Base-by-base conservation (phyloP, 306 rosid genomes). In the Pyrus communis region DNA sequence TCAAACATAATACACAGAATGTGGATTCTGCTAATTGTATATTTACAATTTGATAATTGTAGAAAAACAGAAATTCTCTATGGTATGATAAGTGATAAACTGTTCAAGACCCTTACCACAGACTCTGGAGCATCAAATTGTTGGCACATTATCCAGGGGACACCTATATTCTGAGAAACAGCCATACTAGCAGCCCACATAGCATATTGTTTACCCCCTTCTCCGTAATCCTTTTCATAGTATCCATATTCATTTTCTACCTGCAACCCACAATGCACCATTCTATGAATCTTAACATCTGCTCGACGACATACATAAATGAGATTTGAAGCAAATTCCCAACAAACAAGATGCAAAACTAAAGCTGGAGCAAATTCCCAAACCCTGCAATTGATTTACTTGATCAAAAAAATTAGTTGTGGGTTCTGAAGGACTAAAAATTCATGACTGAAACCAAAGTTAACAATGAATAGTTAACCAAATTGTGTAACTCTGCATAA, bases 61-160 rank as follows among this genome's bases (percentile, higher is more conserved):
- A 62, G 14, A n/a, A 9, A 9, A 52, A 55, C 30, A 14, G 33
- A 55, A 72, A 23, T 30, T 21, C n/a, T 71, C 31, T 57, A 22
- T 76, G 65, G 43, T 69, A 82, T 64, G 51, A 19, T 11, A 21
- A 62, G 42, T 38, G 2, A 38, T 38, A 60, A 78, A 43, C 60
- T 5, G 19, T 17, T 23, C n/a, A 28, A 80, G 58, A 67, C 38
- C 63, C 83, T 68, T 76, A 93, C 98, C 94, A 93, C 98, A 80
- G 94, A 86, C 71, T 90, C 93, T 75, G 98, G 97, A 85, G 98
- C 97, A 87, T 93, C 98, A 82, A 77, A 91, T 79, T 91, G 98
- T 75, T 91, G 98, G 85, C 98, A 93, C 98, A 93, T 91, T 74
- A 91, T 90, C 98, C 97, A 91, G 76, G 97, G 97, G 75, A 91